Percentiles rank a stretch among this genome's conserved stretches.
Evolutionary conservation across 1,284 basidiomycete species (phyloP).

Genomic region (Kwoniella shivajii): DNA sequence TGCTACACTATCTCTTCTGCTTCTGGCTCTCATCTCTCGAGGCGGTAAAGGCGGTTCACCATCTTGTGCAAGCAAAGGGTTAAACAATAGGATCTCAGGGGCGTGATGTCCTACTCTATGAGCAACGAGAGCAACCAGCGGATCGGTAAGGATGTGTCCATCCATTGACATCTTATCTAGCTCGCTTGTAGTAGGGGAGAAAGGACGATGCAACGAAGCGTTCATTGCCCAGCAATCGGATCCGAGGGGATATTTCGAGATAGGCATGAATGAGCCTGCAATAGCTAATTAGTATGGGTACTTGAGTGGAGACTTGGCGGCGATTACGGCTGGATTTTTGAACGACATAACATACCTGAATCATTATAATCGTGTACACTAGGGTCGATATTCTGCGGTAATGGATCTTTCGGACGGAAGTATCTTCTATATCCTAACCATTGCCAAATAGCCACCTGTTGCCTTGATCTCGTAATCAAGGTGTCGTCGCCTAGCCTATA

Average conservation of each 20-base stretch:
- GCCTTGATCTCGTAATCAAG: conserved; percentile 19
- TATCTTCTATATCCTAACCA: conserved; percentile 31
- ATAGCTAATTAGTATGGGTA: not conserved
- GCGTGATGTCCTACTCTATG: conserved; percentile 2
- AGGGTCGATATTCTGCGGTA: conserved; percentile 6
- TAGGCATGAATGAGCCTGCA: conserved; percentile 25
- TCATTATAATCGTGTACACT: conserved; percentile 21
- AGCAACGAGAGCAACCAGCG: conserved; percentile 10
- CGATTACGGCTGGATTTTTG: not conserved
- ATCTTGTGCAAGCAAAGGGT: conserved; percentile 13
- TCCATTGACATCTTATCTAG: not conserved
- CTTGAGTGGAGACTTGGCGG: not conserved
- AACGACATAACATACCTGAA: conserved; percentile 22
- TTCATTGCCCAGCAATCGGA: conserved; percentile 13
- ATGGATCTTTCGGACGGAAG: conserved; percentile 12
- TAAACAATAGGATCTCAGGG: conserved; percentile 10
- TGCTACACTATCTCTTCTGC: not conserved
- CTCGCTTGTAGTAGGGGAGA: conserved; percentile 13
- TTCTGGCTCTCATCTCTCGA: not conserved
- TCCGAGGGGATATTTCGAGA: conserved; percentile 2
- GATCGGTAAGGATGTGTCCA: conserved; percentile 15
- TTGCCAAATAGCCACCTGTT: conserved; percentile 26
- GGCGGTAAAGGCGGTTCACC: conserved; percentile 6
- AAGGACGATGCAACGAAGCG: conserved; percentile 22
- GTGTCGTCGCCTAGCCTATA: conserved; percentile 27